Conservation (phyloP, 768 basidiomycete species). For the Phallus indusiatus region DNA sequence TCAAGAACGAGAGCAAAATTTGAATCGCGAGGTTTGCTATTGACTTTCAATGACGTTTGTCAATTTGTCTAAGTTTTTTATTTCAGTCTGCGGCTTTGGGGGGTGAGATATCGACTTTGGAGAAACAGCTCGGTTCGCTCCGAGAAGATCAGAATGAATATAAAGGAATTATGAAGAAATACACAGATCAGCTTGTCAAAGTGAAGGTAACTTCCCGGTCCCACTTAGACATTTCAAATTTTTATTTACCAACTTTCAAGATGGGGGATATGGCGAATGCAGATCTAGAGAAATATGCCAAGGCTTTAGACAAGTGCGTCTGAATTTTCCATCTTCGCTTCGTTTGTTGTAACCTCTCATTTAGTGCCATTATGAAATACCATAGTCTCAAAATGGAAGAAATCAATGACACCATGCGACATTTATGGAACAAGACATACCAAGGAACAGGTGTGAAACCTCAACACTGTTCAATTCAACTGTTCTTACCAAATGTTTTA, state of each 20-base stretch:
- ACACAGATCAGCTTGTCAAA: conserved; percentile 85
- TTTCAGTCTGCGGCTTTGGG: conserved; percentile 66
- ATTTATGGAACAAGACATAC: conserved; percentile 98
- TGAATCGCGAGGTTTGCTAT: conserved; percentile 54
- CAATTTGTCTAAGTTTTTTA: not conserved
- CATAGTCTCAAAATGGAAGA: conserved; percentile 98
- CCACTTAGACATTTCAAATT: not conserved
- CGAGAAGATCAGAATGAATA: conserved; percentile 75
- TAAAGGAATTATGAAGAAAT: conserved; percentile 76
- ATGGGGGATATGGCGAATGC: conserved; percentile 97
- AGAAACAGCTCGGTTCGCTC: conserved; percentile 53
- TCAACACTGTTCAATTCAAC: conserved; percentile 3
- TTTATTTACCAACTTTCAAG: conserved; percentile 29
- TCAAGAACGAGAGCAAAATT: conserved; percentile 60
- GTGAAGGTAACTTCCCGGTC: conserved; percentile 60
- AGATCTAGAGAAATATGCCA: conserved; percentile 95
- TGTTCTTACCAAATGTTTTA: conserved; percentile 22
- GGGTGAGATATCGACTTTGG: conserved; percentile 72
- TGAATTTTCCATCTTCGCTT: not conserved
- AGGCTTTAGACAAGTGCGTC: conserved; percentile 89
- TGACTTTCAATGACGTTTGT: not conserved
- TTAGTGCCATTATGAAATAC: conserved; percentile 97
- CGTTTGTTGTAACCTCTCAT: conserved; percentile 12
- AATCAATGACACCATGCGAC: conserved; percentile 95
- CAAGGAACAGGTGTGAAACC: conserved; percentile 78